phyloP scores from a whole-genome alignment of 1,284 basidiomycete species.

The Ustilago tritici region DNA sequence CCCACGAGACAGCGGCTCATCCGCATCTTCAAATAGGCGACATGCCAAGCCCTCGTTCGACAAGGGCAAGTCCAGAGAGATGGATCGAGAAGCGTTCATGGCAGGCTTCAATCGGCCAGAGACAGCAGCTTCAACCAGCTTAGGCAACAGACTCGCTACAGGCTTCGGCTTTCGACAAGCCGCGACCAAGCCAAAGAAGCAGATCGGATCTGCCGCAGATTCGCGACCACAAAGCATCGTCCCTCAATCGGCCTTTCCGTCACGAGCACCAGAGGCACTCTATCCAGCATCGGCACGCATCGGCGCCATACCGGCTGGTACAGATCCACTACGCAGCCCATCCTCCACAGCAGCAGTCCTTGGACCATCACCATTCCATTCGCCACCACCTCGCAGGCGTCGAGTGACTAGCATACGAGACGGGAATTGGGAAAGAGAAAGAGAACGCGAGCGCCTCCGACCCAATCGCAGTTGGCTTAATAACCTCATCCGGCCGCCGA shows the following conservation, averaged over 20 bases:
- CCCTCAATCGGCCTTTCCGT: constrained; percentile 5
- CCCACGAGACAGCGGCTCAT: constrained; percentile 18
- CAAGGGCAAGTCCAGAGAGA: constrained; percentile 39
- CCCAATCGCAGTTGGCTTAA: constrained; percentile 48
- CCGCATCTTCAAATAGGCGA: constrained; percentile 11
- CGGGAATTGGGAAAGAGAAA: constrained; percentile 43
- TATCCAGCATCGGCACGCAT: constrained; percentile 19
- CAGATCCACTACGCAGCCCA: constrained; percentile 6
- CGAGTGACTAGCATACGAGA: constrained; percentile 48
- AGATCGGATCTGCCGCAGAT: background rate
- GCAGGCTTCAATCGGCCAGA: constrained; percentile 25
- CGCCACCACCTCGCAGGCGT: constrained; percentile 31
- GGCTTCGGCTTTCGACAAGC: constrained; percentile 39
- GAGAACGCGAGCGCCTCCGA: constrained; percentile 31
- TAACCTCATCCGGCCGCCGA: constrained; percentile 70
- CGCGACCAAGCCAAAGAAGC: constrained; percentile 14
- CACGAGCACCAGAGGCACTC: constrained; percentile 18
- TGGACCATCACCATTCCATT: constrained; percentile 40
- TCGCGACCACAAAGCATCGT: constrained; percentile 9
- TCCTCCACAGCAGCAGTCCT: constrained; percentile 15
- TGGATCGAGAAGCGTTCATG: constrained; percentile 29
- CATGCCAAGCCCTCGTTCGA: constrained; percentile 10
- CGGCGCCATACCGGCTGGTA: background rate
- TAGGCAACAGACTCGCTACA: constrained; percentile 37
- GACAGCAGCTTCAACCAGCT: constrained; percentile 26